Base-by-base conservation (phyloP, 305 asterid genomes). In the Coffea humblotiana region DNA sequence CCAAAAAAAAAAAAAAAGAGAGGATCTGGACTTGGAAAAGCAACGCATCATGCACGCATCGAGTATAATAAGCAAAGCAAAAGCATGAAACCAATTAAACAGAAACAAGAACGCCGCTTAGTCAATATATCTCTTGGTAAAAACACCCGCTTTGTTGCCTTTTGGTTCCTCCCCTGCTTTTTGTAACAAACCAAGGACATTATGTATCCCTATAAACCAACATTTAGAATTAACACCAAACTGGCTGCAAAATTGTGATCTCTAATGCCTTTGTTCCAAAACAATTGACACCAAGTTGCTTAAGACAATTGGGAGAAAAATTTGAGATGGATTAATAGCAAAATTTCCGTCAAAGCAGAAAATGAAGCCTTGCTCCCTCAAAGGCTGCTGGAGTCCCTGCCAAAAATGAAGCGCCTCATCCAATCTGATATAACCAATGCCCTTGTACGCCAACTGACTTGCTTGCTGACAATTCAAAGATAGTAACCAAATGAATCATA, bases 391-490 rank as follows among this genome's bases (percentile, higher is more conserved):
- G 98, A 92, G 88, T 95, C 99, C 88, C 99, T 91, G 80, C 99
- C 99, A 37, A 95, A 95, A 56, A 95, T 78, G 90, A 90, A 95
- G 32, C 98, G 95, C 83, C 93, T 91, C 51, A 72, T 80, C 99
- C 98, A 95, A 83, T 95, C 97, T 25, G 94, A 81, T 81, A 95
- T 87, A 88, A 95, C 99, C 89, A 91, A 81, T 52, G 92, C 92
- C 87, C 98, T 87, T 27, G 99, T 96, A 52, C 99, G 97, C 99
- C 99, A 92, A 83, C 98, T 96, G 51, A 96, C 97, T 58, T 88
- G 97, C 90, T 96, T 96, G 90, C 98, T 96, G 96, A 66, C 84
- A 47, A 78, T 60, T 78, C 29, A 76, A 71, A 83, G 15, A 82
- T 15, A 47, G 73, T 15, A 2, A 74, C 75, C 81, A 74, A 49